These are phyloP conservation scores for Phytophthora citricola DNA, from an alignment of 352 stramenopile genomes.

Conservation along the genomic window DNA sequence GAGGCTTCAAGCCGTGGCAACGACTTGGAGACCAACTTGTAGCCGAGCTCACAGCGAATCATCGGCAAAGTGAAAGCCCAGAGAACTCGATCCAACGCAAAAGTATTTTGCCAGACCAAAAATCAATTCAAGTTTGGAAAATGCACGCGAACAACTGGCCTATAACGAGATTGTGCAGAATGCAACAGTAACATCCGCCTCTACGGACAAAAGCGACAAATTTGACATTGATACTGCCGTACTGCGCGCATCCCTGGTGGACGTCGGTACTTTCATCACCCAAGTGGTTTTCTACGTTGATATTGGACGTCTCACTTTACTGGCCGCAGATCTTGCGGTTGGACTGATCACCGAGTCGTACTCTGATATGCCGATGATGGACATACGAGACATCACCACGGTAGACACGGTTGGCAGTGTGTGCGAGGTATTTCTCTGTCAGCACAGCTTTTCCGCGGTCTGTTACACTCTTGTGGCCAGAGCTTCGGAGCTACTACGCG, in stretches of 20 bases:
- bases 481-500: conserved; percentile 37
- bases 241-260: conserved; percentile 37
- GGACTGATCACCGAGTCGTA: conserved; percentile 71
- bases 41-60: conserved; percentile 39
- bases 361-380: conserved; percentile 53
- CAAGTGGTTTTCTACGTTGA: conserved; percentile 47
- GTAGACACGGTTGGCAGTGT: conserved; percentile 53
- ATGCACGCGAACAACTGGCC: conserved; percentile 20
- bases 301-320: conserved; percentile 34
- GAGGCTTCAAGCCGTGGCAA: conserved; percentile 39
- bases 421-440: conserved; percentile 56
- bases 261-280: conserved; percentile 33
- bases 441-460: conserved; percentile 49
- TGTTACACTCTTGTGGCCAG: conserved; percentile 51
- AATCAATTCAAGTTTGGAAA: conserved; percentile 35
- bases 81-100: conserved; percentile 35
- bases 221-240: conserved; percentile 48
- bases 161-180: conserved; percentile 7
- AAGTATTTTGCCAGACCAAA: conserved; percentile 34
- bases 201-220: conserved; percentile 8
- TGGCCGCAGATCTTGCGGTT: conserved; percentile 42
- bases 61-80: conserved; percentile 30
- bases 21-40: conserved; percentile 37
- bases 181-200: conserved; percentile 4
- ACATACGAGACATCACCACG: conserved; percentile 60